phyloP scores from a whole-genome alignment of 2,329 filamentous ascomycete species.

The Penicillium sp. region DNA sequence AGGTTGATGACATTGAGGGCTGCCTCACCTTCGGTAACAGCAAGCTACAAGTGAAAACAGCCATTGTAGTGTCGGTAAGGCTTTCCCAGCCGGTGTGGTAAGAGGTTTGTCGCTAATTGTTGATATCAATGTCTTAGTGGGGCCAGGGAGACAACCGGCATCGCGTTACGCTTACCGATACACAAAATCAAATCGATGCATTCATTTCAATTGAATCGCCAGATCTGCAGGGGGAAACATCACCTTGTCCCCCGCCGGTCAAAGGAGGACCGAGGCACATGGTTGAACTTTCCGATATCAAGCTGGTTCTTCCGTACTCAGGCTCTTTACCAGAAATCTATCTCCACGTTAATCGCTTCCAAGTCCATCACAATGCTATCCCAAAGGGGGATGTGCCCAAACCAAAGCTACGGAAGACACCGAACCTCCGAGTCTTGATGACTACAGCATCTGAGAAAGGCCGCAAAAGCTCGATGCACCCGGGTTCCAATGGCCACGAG shows the following conservation, averaged over 20 bases:
- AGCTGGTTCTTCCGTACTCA: slow-evolving; percentile 35
- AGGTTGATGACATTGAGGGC: slow-evolving; percentile 35
- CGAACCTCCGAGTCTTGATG: slow-evolving; percentile 19
- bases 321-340: slow-evolving; percentile 21
- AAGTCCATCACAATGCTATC: slow-evolving; percentile 23
- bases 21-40: slow-evolving; percentile 30
- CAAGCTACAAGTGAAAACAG: slow-evolving; percentile 8
- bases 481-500: background rate
- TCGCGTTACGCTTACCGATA: slow-evolving; percentile 35
- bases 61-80: slow-evolving; percentile 24
- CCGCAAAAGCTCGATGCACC: slow-evolving; percentile 3
- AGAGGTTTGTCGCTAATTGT: background rate
- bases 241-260: slow-evolving; percentile 16
- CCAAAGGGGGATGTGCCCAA: slow-evolving; percentile 16
- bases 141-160: slow-evolving; percentile 17
- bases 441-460: slow-evolving; percentile 10
- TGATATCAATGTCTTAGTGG: slow-evolving; percentile 24
- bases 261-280: slow-evolving; percentile 26
- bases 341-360: slow-evolving; percentile 27
- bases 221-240: slow-evolving; percentile 20
- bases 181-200: slow-evolving; percentile 33
- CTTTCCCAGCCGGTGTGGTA: background rate
- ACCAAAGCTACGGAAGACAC: slow-evolving; percentile 20
- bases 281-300: slow-evolving; percentile 34
- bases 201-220: slow-evolving; percentile 29